Evolutionary conservation across 805 yeast species (phyloP), one percentile per base, ranked within the genome.

Genomic region (Wickerhamiella occidentalis): DNA sequence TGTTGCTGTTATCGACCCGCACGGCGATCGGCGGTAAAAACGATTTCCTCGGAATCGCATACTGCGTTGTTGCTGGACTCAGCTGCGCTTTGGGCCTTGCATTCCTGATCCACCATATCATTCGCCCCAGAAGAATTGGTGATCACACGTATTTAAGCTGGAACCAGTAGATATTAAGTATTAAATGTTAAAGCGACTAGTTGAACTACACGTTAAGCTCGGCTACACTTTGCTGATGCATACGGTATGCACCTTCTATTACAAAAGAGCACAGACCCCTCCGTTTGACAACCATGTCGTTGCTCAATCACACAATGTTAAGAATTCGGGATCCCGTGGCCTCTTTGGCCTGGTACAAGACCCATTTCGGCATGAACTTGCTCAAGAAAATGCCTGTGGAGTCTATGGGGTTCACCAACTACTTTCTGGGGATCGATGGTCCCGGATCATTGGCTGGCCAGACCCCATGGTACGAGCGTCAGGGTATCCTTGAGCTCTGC

Each of bases 21-120:
- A 75, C 85, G 36, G 79, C 81, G 1, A 74, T 87, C 56, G 98
- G 98, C 9, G 96, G 96, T 12, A 72, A 95, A 46, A 87, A 90
- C 64, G 64, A 82, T 65, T 79, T 85, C 55, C 65, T 92, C 52
- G 96, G 96, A 2, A 75, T 92, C 17, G 81, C 94, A 15, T 92
- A 84, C 64, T 64, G 88, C 48, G 79, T 86, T 3, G 90, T 86
- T 9, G 96, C 95, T 0, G 85, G 82, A 0, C 61, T 90, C 5
- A 74, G 86, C 23, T 71, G 84, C 33, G 64, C 81, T 7, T 79
- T 85, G 58, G 94, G 85, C 40, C 64, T 84, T 1, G 73, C 78
- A 8, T 92, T 92, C 68, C 69, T 90, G 58, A 63, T 84, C 48
- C 87, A 88, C 64, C 88, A 87, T 56, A 68, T 90, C 44, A 71